Evolutionary conservation across 1,284 basidiomycete genomes (phyloP), one percentile per base, ranked within the genome.

Genomic region (Fomes fomentarius): DNA sequence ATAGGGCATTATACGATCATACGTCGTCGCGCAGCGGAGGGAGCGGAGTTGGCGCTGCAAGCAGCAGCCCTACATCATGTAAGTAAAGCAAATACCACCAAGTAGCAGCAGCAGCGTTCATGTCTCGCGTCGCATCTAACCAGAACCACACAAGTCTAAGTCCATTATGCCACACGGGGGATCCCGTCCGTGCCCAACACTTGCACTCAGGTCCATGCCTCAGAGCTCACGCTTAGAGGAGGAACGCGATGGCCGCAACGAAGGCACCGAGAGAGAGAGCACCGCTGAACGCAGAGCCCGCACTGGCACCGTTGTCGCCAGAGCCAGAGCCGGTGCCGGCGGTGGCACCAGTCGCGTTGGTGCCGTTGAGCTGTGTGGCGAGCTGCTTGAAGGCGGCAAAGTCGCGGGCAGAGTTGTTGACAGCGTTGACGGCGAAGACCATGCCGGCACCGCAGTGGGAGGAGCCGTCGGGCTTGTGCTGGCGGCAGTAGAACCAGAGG

Each of bases 341-440:
- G 22, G 45, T 12, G 15, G 45, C 45, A 3, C 45, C 45, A 34
- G 49, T 63, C 15, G 65, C 31, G 54, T 61, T 57, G 22, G 71
- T 73, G 56, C 71, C 72, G 60, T 74, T 74, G 55, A 71, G 63
- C 40, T 63, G 35, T 52, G 50, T 59, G 5, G 76, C 75, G 52
- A 72, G 68, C 7, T 54, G 52, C 62, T 74, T 62, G 72, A 76
- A 79, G 1, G 76, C 75, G 43, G 64, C 62, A 66, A 77, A 78
- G 58, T 72, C 77, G 64, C 75, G 72, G 31, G 70, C 55, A 50
- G 70, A 70, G 43, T 58, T 64, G 51, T 72, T 65, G 37, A 72
- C 70, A 34, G 75, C 70, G 67, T 79, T 79, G 56, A 77, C 61
- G 40, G 73, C 69, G 62, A 77, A 74, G 43, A 78, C 76, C 76